Evolutionary conservation across 495 filamentous ascomycete genomes (phyloP).

Genomic region (Talaromyces liani): DNA sequence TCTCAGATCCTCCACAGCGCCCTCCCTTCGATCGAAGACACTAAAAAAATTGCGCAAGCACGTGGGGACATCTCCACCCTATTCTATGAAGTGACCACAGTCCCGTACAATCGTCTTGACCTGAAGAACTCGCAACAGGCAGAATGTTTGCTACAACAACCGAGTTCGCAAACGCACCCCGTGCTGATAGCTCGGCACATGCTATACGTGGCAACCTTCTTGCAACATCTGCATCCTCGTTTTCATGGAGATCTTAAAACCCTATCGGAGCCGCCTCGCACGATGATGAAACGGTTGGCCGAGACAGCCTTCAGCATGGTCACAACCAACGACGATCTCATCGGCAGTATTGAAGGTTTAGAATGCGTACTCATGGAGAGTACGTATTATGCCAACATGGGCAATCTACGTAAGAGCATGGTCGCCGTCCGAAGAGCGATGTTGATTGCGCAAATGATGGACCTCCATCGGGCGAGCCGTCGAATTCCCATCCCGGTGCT

Average conservation of each 20-base stretch:
- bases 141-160: not conserved
- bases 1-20: conserved; percentile 18
- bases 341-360: conserved; percentile 37
- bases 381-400: conserved; percentile 35
- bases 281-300: conserved; percentile 10
- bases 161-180: conserved; percentile 30
- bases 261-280: not conserved
- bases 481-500: conserved; percentile 12
- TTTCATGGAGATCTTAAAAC: not conserved
- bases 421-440: conserved; percentile 35
- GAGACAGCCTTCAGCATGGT: conserved; percentile 33
- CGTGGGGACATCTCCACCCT: not conserved
- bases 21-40: conserved; percentile 28
- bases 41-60: conserved; percentile 20
- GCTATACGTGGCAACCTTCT: not conserved
- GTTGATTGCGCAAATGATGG: conserved; percentile 32
- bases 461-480: conserved; percentile 25
- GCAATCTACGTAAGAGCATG: conserved; percentile 39
- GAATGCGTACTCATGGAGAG: conserved; percentile 43
- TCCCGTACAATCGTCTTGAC: not conserved
- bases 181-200: conserved; percentile 29
- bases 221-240: not conserved
- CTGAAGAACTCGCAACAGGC: conserved; percentile 16
- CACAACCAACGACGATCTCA: conserved; percentile 37
- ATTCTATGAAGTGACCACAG: not conserved